Evolutionary conservation across 2,329 filamentous ascomycete genomes (phyloP).

Genomic region (Xylaria arbuscula): DNA sequence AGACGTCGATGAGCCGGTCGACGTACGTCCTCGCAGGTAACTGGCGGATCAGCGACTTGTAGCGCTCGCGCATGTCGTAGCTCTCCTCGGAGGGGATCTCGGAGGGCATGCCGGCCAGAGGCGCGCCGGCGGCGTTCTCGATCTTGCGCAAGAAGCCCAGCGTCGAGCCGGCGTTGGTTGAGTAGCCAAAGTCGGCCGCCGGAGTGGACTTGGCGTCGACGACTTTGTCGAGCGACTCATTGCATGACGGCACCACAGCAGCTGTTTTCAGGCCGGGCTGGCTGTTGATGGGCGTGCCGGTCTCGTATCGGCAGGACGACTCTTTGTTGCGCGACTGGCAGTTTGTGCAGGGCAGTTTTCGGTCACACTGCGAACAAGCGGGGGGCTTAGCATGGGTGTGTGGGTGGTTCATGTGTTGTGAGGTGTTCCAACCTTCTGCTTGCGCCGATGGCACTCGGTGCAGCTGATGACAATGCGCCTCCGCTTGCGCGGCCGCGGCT

Average conservation of each 20-base stretch:
- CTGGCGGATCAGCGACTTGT: slow-evolving; percentile 68
- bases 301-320: slow-evolving; percentile 67
- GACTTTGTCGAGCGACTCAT: slow-evolving; percentile 41
- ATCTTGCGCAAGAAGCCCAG: slow-evolving; percentile 67
- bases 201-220: slow-evolving; percentile 56
- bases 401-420: not conserved
- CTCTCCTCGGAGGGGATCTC: slow-evolving; percentile 51
- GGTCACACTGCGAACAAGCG: slow-evolving; percentile 62
- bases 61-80: slow-evolving; percentile 64
- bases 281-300: slow-evolving; percentile 58
- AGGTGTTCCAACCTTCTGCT: slow-evolving; percentile 63
- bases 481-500: slow-evolving; percentile 64
- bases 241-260: slow-evolving; percentile 32
- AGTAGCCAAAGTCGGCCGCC: slow-evolving; percentile 65
- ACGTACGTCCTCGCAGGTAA: slow-evolving; percentile 66
- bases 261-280: slow-evolving; percentile 49
- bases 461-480: slow-evolving; percentile 71
- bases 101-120: slow-evolving; percentile 50
- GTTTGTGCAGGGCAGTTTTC: slow-evolving; percentile 68
- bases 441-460: slow-evolving; percentile 72
- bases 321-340: slow-evolving; percentile 68
- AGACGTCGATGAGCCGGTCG: slow-evolving; percentile 65
- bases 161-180: slow-evolving; percentile 60
- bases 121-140: slow-evolving; percentile 57
- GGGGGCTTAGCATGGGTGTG: slow-evolving; percentile 26